Base-by-base conservation (phyloP, 768 basidiomycete genomes). In the Mycena rosella region DNA sequence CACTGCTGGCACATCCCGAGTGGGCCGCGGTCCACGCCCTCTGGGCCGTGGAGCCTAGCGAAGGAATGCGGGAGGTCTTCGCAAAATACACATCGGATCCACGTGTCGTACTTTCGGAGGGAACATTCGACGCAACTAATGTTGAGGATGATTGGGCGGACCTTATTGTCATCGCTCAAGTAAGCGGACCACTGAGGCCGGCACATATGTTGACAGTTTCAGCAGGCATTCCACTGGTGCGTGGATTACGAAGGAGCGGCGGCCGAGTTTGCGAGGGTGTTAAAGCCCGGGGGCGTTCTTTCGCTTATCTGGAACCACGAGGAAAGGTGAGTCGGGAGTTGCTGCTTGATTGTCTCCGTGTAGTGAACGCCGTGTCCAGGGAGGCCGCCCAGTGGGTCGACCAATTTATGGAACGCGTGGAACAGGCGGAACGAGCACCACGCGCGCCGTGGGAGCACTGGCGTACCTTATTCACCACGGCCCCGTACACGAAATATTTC, bases 191-290 rank as follows among this genome's bases (percentile, higher is more conserved):
- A 49, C 9, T 15, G 20, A 4, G 17, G 15, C 11, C 11, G 11
- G 22, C n/a, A n/a, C n/a, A n/a, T 3, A 34, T 26, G 29, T 52
- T n/a, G 2, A 5, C 3, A 1, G n/a, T n/a, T n/a, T 26, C 5
- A 60, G 22, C 77, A 91, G 85, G 91, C 91, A 26, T 92, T 86
- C 76, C 91, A 92, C 79, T 93, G 91, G 91, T 88, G 88, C 62
- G 78, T 78, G 6, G 83, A 90, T 71, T 84, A 86, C 67, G 82
- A 83, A 29, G 81, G 79, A 49, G 89, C 91, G 1, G 79, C 85
- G 34, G 72, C 73, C 5, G 91, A 91, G 73, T 88, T 91, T 51
- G 80, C 84, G 1, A 83, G 89, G 29, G 81, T 90, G 57, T 79
- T 92, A 32, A 86, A 87, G 70, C 88, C 89, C 0, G 74, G 73